Evolutionary conservation across 257 asterid species (phyloP), one percentile per base, ranked within the genome.

Genomic region (Datura wrightii): DNA sequence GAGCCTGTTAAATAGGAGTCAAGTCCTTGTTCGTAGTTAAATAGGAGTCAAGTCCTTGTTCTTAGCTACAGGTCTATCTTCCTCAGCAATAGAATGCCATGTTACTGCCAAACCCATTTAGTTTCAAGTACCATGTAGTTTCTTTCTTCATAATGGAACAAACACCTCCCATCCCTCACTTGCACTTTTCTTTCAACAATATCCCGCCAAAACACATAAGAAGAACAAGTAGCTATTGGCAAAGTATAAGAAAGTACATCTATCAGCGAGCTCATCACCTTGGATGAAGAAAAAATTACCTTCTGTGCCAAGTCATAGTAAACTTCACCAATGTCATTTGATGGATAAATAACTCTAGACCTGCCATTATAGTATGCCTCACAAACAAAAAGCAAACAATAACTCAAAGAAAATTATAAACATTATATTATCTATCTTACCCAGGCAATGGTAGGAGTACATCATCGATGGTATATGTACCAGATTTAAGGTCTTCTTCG

Each of bases 371-470:
- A 83, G 44, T 72, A 65, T 81, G 65, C 52, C 82, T 50, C 78
- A 79, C 62, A 82, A 63, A 80, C 53, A 50, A 79, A 24, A 6
- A 81, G 72, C 69, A 74, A 85, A 48, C 65, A 69, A 55, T 54
- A 74, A 59, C 16, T 53, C 15, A 41, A 56, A 82, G 71, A 78
- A 78, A 58, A 41, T 44, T 71, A 65, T 58, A 59, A 54, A 82
- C 36, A 31, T 65, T 80, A 84, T 24, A 66, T 70, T 82, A 42
- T 70, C 85, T 80, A 83, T 76, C 82, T 87, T 91, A 96, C 98
- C 99, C 99, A 10, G 99, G 98, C 85, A 96, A 91, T 88, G 99
- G 99, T 89, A 96, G 98, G 87, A 96, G 91, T 52, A 96, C 84
- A 84, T 96, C 98, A 8, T 96, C 93, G 83, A 91, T 65, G 1